Evolutionary conservation across 108 stramenopile genomes (phyloP).

Genomic region (Nitzschia sp.): DNA sequence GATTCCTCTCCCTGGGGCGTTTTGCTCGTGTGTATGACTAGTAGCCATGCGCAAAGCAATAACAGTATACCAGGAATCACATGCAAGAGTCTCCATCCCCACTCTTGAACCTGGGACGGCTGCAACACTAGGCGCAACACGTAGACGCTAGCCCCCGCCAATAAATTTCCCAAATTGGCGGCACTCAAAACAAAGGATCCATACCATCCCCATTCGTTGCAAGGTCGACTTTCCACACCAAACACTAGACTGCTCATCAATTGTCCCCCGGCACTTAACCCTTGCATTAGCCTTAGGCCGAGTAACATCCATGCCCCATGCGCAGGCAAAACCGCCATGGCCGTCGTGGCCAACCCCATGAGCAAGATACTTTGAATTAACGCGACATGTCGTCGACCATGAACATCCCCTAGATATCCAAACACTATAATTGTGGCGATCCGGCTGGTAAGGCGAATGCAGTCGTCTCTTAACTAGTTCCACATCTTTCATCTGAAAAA

Average conservation of each 20-base stretch:
- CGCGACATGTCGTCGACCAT: constrained; percentile 62
- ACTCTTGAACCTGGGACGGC: constrained; percentile 43
- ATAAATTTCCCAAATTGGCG: constrained; percentile 64
- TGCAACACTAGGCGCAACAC: constrained; percentile 39
- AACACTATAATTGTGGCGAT: too few species aligned
- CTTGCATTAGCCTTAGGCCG: constrained; percentile 73
- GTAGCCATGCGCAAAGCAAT: neutral
- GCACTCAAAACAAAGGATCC: constrained; percentile 63
- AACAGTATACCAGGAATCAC: constrained; percentile 70
- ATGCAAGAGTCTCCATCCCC: constrained; percentile 74
- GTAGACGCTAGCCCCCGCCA: constrained; percentile 59
- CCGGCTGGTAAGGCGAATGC: too few species aligned
- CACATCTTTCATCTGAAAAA: too few species aligned
- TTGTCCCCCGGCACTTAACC: constrained; percentile 81
- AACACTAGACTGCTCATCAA: constrained; percentile 73
- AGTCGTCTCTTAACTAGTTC: too few species aligned
- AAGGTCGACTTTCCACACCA: constrained; percentile 59
- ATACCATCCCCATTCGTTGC: constrained; percentile 50
- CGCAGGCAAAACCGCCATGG: constrained; percentile 82
- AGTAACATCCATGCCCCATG: constrained; percentile 64
- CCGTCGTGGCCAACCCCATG: constrained; percentile 77
- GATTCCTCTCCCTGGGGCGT: neutral
- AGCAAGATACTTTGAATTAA: constrained; percentile 60
- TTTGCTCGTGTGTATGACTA: neutral
- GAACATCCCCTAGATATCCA: constrained; percentile 72